These are phyloP conservation scores for Raddia guianensis DNA, from an alignment of 176 grass and related monocot species.

Conservation along the genomic window DNA sequence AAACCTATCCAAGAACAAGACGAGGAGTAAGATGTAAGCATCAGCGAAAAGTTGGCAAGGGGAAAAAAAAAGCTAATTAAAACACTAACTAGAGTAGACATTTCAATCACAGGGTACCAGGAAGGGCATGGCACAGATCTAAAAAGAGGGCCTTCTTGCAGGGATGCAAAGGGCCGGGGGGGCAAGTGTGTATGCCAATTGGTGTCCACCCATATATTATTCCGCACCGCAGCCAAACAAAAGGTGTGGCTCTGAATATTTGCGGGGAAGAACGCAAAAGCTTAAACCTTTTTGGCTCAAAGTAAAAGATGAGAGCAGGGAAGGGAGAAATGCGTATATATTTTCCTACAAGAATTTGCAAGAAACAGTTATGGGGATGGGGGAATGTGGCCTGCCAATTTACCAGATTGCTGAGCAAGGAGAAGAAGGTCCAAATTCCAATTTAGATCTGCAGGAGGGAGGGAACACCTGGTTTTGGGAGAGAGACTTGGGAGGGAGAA, in stretches of 20 bases:
- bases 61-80: conserved; percentile 42
- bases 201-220: conserved; percentile 24
- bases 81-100: conserved; percentile 14
- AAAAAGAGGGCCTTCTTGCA: conserved; percentile 33
- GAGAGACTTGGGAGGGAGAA: conserved; percentile 38
- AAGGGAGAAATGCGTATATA: background rate
- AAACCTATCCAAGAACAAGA: conserved; percentile 48
- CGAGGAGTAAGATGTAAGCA: conserved; percentile 34
- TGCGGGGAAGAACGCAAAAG: conserved; percentile 50
- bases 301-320: background rate
- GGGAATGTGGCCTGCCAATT: conserved; percentile 6
- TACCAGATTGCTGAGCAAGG: conserved; percentile 33
- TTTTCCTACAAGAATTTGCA: conserved; percentile 29
- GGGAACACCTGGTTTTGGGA: conserved; percentile 22
- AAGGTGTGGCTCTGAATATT: conserved; percentile 16
- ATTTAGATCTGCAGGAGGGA: conserved; percentile 45
- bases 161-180: conserved; percentile 32
- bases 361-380: background rate
- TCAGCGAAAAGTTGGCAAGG: conserved; percentile 40
- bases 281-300: conserved; percentile 14
- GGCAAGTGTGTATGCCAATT: conserved; percentile 33
- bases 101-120: conserved; percentile 48
- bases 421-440: conserved; percentile 39
- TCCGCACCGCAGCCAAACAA: conserved; percentile 26
- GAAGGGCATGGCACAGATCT: conserved; percentile 51